Evolutionary conservation across 1,284 basidiomycete genomes (phyloP).

Genomic region (Leccinum subfulvum): DNA sequence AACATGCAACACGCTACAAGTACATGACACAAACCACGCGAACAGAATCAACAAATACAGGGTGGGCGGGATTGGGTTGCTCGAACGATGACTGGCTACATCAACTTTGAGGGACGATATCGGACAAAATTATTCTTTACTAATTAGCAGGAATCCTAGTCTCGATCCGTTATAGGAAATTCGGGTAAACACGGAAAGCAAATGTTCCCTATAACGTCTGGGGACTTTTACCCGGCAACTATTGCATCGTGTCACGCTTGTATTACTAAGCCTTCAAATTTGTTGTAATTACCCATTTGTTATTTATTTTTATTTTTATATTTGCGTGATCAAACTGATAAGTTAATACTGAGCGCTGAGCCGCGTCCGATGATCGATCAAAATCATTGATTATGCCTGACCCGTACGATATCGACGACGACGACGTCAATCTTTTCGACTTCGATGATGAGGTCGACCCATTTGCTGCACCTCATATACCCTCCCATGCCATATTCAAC

Average conservation of each 20-base stretch:
- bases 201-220: conserved; percentile 5
- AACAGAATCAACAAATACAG: no score
- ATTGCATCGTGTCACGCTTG: neutral
- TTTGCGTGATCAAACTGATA: no score
- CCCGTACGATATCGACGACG: neutral
- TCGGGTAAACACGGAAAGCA: neutral
- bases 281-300: neutral
- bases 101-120: no score
- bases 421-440: neutral
- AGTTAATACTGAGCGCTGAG: no score
- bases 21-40: no score
- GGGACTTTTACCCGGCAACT: conserved; percentile 3
- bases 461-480: conserved; percentile 6
- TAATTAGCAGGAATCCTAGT: no score
- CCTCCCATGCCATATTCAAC: conserved; percentile 1
- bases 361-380: neutral
- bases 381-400: neutral
- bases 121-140: no score
- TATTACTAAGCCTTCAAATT: neutral
- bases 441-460: conserved; percentile 1
- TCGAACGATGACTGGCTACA: no score
- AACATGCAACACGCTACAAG: no score
- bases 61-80: no score
- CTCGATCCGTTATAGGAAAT: conserved; percentile 1
- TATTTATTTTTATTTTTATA: no score